Evolutionary conservation across 192 early-diverging fungal genomes (phyloP).

Genomic region (Coemansia reversa): DNA sequence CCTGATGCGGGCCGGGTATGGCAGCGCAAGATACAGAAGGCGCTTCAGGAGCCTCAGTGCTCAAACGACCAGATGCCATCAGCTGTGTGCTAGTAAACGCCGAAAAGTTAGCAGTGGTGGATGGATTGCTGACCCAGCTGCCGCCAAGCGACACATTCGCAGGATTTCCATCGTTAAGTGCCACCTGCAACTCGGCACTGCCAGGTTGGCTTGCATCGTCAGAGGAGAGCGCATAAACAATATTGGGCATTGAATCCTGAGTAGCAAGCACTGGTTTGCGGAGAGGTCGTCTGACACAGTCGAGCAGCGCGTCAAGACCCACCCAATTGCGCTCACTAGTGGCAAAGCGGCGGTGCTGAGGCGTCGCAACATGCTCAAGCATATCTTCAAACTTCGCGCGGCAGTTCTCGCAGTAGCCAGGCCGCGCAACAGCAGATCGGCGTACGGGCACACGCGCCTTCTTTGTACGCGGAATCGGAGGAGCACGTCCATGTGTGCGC

Average conservation of each 20-base stretch:
- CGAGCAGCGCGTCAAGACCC: constrained; percentile 45
- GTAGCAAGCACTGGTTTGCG: constrained; percentile 11
- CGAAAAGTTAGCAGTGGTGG: background rate
- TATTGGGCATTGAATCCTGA: background rate
- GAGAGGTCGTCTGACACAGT: constrained; percentile 34
- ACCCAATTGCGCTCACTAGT: constrained; percentile 46
- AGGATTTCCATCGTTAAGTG: background rate
- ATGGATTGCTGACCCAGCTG: constrained; percentile 16
- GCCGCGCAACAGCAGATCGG: constrained; percentile 33
- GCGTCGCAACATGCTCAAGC: constrained; percentile 44
- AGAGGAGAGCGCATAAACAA: constrained; percentile 33
- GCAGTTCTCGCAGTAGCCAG: constrained; percentile 57
- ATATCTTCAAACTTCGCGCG: constrained; percentile 51
- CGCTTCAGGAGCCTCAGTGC: constrained; percentile 25
- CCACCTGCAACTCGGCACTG: background rate
- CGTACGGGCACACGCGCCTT: constrained; percentile 41
- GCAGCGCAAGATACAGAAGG: background rate
- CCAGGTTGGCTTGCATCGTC: constrained; percentile 23
- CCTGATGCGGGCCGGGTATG: constrained; percentile 1
- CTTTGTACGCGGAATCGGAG: constrained; percentile 39
- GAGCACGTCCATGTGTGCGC: constrained; percentile 23
- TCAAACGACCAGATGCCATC: constrained; percentile 42
- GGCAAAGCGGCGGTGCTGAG: constrained; percentile 50
- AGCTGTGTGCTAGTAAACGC: constrained; percentile 24
- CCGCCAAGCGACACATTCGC: constrained; percentile 11